A percentile compares a stretch with the other conserved stretches of the same genome.
Evolutionary conservation across 1,284 basidiomycete species (phyloP).

Genomic region (Ganoderma boninense): DNA sequence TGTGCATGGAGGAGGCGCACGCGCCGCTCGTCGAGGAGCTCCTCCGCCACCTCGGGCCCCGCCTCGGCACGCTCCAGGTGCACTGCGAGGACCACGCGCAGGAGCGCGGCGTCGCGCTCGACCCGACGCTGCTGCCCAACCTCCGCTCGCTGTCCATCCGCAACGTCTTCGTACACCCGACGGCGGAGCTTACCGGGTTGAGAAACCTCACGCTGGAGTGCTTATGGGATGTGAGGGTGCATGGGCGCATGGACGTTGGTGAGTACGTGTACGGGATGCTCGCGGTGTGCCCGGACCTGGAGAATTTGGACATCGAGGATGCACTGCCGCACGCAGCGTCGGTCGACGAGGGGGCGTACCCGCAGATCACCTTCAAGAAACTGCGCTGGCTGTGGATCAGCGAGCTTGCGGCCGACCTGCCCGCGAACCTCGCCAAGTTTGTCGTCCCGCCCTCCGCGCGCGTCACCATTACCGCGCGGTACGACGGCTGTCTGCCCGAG

Average conservation of each 20-base stretch:
- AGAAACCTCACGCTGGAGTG: constrained; percentile 6
- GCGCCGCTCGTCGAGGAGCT: constrained; percentile 8
- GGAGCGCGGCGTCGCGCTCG: neutral
- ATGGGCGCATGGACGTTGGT: neutral
- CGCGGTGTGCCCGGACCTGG: constrained; percentile 14
- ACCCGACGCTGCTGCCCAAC: constrained; percentile 5
- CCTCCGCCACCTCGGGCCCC: constrained; percentile 5
- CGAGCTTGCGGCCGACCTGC: constrained; percentile 19
- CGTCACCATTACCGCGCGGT: constrained; percentile 9
- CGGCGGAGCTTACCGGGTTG: neutral
- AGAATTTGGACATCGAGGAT: constrained; percentile 10
- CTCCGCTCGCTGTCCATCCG: constrained; percentile 3
- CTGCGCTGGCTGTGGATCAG: constrained; percentile 8
- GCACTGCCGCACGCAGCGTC: constrained; percentile 5
- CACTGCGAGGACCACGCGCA: neutral
- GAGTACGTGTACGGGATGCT: constrained; percentile 17
- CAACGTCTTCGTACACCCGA: constrained; percentile 13
- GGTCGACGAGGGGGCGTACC: neutral
- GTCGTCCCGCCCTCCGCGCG: constrained; percentile 3
- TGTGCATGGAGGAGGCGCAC: constrained; percentile 12
- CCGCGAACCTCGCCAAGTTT: constrained; percentile 15
- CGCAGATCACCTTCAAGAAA: constrained; percentile 9
- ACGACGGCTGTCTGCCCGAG: constrained; percentile 16
- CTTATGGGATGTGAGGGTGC: constrained; percentile 7
- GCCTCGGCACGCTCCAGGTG: constrained; percentile 9